These are phyloP conservation scores for Orbilia blumenaviensis DNA, from an alignment of 2,329 filamentous ascomycete species.

Conservation along the genomic window DNA sequence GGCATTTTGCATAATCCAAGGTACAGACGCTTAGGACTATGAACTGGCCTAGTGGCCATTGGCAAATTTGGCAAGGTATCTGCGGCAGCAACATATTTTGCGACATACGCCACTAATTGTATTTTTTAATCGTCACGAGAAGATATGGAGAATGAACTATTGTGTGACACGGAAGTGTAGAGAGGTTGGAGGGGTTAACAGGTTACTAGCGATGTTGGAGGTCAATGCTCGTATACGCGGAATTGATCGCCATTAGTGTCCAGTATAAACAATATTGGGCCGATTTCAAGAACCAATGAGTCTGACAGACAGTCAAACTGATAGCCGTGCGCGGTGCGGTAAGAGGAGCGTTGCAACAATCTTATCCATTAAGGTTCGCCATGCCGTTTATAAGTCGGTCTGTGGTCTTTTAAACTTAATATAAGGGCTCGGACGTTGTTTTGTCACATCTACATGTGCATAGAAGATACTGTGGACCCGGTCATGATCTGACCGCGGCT, in stretches of 20 bases:
- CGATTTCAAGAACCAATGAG: too few relatives aligned
- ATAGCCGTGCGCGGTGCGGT: not conserved
- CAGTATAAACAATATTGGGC: not conserved
- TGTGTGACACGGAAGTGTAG: too few relatives aligned
- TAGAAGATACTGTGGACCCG: not conserved
- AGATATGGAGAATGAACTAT: too few relatives aligned
- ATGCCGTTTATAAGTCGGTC: not conserved
- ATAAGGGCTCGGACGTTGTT: not conserved
- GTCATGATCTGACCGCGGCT: not conserved
- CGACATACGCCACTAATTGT: too few relatives aligned
- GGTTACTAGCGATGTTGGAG: too few relatives aligned
- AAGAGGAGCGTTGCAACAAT: not conserved
- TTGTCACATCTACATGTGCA: not conserved
- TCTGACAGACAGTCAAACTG: not conserved
- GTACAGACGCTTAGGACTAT: too few relatives aligned
- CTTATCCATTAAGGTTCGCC: not conserved
- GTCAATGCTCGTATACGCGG: not conserved
- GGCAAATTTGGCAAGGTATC: too few relatives aligned
- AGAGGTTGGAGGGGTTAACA: too few relatives aligned
- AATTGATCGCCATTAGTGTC: not conserved
- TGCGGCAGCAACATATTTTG: too few relatives aligned
- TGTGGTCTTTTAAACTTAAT: constrained; percentile 5
- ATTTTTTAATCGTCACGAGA: too few relatives aligned
- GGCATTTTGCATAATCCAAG: too few relatives aligned
- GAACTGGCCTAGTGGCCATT: too few relatives aligned